Base-by-base conservation (phyloP, 2,329 filamentous ascomycete genomes). In the Hyphodiscus sp. region DNA sequence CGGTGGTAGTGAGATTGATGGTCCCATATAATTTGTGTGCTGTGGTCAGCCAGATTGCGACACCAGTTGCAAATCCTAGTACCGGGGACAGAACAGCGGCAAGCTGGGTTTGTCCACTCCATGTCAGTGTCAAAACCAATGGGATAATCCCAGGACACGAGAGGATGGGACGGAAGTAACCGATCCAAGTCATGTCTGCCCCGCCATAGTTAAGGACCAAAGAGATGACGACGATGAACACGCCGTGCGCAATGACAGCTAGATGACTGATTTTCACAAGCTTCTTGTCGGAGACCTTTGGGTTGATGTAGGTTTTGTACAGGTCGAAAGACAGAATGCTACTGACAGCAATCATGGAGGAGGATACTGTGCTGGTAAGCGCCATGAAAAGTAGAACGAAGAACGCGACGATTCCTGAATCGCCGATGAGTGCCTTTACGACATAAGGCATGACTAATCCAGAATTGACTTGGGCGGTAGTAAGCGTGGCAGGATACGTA, bases 1-100 rank as follows among this genome's bases (percentile, higher is more conserved):
- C 77, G 0, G 78, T 80, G 0, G 76, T 71, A 0, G 69, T 61
- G 2, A 81, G 72, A 0, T 71, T 72, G 0, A 81, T 71, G 11
- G 71, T 69, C 1, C 77, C 78, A 18, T 74, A 73, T 2, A 78
- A 66, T 0, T 69, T 66, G 1, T 73, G 68, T 0, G 78, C 75
- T 0, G 73, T 73, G 5, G 74, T 73, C 0, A 82, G 68, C 79
- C 78, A 81, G 20, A 78, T 76, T 0, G 70, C 73, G 6, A 81
- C 68, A 0, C 78, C 78, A 0, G 76, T 78, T 0, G 68, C 70
- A 57, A 80, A 70, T 0, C 79, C 78, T 0, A 80, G 63, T 0
- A 80, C 58, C 0, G 79, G 77, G 0, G 77, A 71, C 3, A 76
- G 62, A 15, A 80, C 73, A 1, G 77, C 77, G 0, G 78, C 78